Base-by-base conservation (phyloP, 2,329 filamentous ascomycete genomes). In the Fusarium subtropicale region DNA sequence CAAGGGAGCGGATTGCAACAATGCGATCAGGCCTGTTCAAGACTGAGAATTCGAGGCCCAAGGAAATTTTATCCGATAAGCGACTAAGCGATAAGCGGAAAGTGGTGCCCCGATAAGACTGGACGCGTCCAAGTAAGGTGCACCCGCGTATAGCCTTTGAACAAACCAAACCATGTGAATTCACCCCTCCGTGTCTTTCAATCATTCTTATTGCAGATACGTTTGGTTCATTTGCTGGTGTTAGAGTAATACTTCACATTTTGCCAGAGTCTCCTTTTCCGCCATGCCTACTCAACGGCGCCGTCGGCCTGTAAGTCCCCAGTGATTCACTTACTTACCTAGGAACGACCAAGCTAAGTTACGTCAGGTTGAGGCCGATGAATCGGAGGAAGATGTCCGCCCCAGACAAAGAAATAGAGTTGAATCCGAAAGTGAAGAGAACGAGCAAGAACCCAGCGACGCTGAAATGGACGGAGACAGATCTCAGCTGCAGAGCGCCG, bases 381-480 rank as follows among this genome's bases (percentile, higher is more conserved):
- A 79, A 16, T 47, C 71, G 11, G 79, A 81, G 13, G 76, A 79
- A 56, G 73, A 77, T 24, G 68, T 68, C 13, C 75, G 76, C 10
- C 76, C 76, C 7, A 73, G 74, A 22, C 79, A 79, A 67, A 76
- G 79, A 41, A 75, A 74, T 52, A 70, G 69, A 45, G 67, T 74
- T 20, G 70, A 66, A 33, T 78, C 69, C n/a, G 78, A 76, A 44
- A 79, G 36, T 3, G 39, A 65, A 6, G 77, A 77, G 34, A 73
- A 69, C 16, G 77, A 72, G 31, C 69, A 76, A 41, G 78, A 79
- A 8, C 80, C 79, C 7, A 83, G 79, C n/a, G 79, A 81, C 5
- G 77, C 79, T 6, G 77, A 71, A 2, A 78, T 79, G 74, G 77
- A 79, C 10, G 66, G 58, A 4, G 74, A 77, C 8, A 76, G 65